Conservation (phyloP, 306 rosid genomes). For the Erythrophleum fordii region DNA sequence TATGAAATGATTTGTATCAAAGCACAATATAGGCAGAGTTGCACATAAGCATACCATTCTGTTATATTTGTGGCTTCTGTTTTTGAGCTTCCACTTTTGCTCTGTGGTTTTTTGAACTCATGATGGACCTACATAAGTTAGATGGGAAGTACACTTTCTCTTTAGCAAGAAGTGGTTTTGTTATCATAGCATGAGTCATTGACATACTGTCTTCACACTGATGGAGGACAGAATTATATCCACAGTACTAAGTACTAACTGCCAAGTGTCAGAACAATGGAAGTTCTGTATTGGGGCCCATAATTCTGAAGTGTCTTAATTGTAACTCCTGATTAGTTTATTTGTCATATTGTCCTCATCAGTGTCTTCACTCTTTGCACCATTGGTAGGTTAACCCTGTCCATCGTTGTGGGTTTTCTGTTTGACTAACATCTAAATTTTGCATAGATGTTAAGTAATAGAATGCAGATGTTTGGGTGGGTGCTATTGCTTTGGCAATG, state of each 20-base stretch:
- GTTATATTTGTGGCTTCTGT: neutral
- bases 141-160: neutral
- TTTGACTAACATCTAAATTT: neutral
- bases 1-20: no score
- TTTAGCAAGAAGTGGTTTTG: neutral
- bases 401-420: neutral
- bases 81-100: neutral
- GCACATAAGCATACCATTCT: neutral
- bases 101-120: neutral
- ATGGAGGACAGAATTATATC: neutral
- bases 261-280: neutral
- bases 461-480: no score
- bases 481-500: no score
- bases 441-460: neutral
- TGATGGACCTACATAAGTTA: neutral
- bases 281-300: conserved; percentile 8
- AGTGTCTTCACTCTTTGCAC: neutral
- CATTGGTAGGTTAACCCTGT: neutral
- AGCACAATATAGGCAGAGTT: neutral
- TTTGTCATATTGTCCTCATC: neutral
- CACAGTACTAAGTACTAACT: neutral
- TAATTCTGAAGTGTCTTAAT: neutral
- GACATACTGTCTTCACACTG: neutral
- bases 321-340: neutral
- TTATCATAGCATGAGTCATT: neutral